Percentiles rank a stretch among this genome's conserved stretches.
Conservation (phyloP, 2,329 filamentous ascomycete species). For the Trichophyton verrucosum region DNA sequence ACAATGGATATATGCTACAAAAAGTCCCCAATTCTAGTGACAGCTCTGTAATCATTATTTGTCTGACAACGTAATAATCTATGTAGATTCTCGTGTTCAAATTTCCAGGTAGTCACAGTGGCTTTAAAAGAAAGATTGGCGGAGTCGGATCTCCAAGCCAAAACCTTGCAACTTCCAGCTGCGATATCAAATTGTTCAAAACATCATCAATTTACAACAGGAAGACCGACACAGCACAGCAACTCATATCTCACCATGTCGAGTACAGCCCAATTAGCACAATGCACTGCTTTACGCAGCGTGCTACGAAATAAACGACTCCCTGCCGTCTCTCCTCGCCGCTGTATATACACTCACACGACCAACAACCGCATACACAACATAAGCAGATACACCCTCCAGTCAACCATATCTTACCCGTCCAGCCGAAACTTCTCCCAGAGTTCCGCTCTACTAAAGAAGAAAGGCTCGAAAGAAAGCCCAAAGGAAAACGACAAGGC, state of each 20-base stretch:
- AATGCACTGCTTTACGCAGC: neutral
- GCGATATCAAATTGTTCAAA: neutral
- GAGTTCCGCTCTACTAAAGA: conserved; percentile 34
- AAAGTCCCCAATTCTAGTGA: neutral
- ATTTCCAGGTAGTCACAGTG: too few species aligned
- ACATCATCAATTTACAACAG: neutral
- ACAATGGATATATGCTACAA: neutral
- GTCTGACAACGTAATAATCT: too few species aligned
- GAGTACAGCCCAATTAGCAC: neutral
- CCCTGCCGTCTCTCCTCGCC: neutral
- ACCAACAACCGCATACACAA: neutral
- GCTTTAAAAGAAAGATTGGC: too few species aligned
- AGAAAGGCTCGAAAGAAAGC: conserved; percentile 34
- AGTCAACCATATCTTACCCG: neutral
- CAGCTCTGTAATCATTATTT: too few species aligned
- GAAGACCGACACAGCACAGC: neutral
- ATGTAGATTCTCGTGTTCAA: too few species aligned
- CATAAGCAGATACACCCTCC: neutral
- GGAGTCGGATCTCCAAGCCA: too few species aligned
- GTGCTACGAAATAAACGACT: neutral
- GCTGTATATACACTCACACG: neutral
- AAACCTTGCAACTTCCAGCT: neutral
- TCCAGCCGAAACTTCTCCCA: conserved; percentile 29
- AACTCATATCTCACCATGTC: neutral
- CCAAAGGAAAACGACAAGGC: conserved; percentile 18